Conservation (phyloP, 805 yeast genomes). For the Yamadazyma olivae region DNA sequence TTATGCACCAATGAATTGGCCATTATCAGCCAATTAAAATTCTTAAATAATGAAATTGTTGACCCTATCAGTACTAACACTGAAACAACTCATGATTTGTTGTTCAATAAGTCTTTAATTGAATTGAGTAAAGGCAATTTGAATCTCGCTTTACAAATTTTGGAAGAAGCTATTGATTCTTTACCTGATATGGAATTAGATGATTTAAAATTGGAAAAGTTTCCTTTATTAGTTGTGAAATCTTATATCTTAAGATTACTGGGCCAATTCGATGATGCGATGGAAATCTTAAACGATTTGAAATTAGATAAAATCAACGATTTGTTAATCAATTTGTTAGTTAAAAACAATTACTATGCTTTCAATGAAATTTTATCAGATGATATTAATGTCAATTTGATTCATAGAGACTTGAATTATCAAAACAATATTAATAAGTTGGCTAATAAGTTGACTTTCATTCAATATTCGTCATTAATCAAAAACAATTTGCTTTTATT, state of each 20-base stretch:
- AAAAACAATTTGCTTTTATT: slow-evolving; percentile 46
- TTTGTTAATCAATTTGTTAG: slow-evolving; percentile 36
- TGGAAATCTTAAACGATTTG: slow-evolving; percentile 25
- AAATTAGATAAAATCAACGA: slow-evolving; percentile 31
- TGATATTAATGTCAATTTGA: slow-evolving; percentile 23
- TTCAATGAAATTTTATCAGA: slow-evolving; percentile 14
- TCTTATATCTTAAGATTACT: slow-evolving; percentile 48
- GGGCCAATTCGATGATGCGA: slow-evolving; percentile 33
- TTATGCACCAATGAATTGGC: slow-evolving; percentile 66
- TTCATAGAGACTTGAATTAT: slow-evolving; percentile 34
- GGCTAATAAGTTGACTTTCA: slow-evolving; percentile 23
- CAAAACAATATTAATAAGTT: slow-evolving; percentile 32
- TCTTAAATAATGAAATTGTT: slow-evolving; percentile 4
- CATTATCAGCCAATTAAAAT: slow-evolving; percentile 49
- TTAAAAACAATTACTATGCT: slow-evolving; percentile 44
- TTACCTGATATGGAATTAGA: slow-evolving; percentile 38
- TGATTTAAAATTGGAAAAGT: slow-evolving; percentile 52
- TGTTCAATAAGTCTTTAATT: slow-evolving; percentile 58
- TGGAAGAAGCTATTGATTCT: slow-evolving; percentile 44
- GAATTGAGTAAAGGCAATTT: slow-evolving; percentile 41
- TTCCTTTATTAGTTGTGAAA: slow-evolving; percentile 59
- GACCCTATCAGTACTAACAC: slow-evolving; percentile 1
- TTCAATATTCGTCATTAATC: slow-evolving; percentile 38
- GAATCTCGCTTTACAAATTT: slow-evolving; percentile 35
- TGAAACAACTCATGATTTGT: slow-evolving; percentile 45